These are phyloP conservation scores for Skeletonema grethae DNA, from an alignment of 108 stramenopile species.

Conservation along the genomic window DNA sequence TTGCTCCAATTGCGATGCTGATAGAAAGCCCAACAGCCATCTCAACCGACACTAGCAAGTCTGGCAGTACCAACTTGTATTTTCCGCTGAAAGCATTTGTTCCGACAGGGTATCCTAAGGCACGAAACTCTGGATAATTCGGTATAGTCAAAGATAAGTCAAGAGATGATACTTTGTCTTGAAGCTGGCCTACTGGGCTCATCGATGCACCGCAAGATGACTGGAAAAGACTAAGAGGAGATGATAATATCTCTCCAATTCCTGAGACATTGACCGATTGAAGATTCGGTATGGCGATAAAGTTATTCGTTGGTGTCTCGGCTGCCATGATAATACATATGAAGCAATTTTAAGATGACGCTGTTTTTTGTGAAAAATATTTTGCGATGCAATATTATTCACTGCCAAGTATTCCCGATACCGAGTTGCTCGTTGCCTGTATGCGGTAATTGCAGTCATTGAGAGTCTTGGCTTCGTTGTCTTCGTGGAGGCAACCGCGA, in stretches of 20 bases:
- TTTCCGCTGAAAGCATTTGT: constrained; percentile 14
- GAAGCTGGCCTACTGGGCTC: background rate
- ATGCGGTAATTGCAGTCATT: no score
- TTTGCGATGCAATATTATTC: no score
- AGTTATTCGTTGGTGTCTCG: background rate
- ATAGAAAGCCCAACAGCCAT: constrained; percentile 8
- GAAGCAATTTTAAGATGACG: no score
- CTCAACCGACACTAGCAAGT: background rate
- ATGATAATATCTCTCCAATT: background rate
- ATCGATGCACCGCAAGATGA: background rate
- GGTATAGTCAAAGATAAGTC: constrained; percentile 1
- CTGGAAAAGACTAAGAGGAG: background rate
- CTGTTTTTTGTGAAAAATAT: no score
- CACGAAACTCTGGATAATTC: background rate
- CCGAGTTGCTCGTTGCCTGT: no score
- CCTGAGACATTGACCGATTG: background rate
- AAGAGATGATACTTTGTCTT: background rate
- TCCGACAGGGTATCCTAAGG: background rate
- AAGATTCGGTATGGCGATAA: background rate
- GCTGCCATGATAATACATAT: background rate
- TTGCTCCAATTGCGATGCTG: constrained; percentile 7
- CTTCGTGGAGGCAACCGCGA: no score
- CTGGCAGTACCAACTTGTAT: constrained; percentile 18
- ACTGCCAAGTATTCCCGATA: no score
- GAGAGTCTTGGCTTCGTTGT: no score